phyloP scores from a whole-genome alignment of 345 rosid species.

The Brassica carinata region DNA sequence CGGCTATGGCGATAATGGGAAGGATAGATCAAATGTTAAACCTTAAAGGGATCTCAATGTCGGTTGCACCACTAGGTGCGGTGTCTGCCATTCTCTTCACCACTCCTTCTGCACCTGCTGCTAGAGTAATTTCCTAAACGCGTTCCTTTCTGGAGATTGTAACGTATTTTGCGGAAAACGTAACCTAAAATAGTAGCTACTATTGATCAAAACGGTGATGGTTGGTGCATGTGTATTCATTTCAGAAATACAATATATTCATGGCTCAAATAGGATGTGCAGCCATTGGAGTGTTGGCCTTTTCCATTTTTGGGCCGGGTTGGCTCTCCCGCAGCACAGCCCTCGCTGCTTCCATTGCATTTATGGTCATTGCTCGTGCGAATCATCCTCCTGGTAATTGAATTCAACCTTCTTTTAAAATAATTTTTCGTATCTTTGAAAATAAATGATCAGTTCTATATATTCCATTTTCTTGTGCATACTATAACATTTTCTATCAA shows the following conservation, averaged over 20 bases:
- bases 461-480: background rate
- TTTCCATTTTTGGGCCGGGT: conserved; percentile 71
- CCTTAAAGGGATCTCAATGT: conserved; percentile 72
- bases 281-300: conserved; percentile 78
- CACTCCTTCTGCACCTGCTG: conserved; percentile 80
- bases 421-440: background rate
- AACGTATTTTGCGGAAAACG: background rate
- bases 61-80: conserved; percentile 90
- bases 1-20: conserved; percentile 90
- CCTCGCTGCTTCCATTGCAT: conserved; percentile 81
- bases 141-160: background rate
- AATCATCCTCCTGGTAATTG: conserved; percentile 83
- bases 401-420: background rate
- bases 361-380: conserved; percentile 73
- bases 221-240: background rate
- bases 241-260: conserved; percentile 96
- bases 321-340: conserved; percentile 85
- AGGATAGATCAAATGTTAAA: conserved; percentile 76
- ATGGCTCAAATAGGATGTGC: conserved; percentile 96
- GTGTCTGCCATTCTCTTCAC: conserved; percentile 83
- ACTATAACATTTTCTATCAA: background rate
- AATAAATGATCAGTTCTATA: background rate
- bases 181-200: background rate
- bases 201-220: conserved; percentile 26
- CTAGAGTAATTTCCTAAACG: conserved; percentile 42